phyloP scores from a whole-genome alignment of 106 monocot species.

The Dioscorea zingiberensis region DNA sequence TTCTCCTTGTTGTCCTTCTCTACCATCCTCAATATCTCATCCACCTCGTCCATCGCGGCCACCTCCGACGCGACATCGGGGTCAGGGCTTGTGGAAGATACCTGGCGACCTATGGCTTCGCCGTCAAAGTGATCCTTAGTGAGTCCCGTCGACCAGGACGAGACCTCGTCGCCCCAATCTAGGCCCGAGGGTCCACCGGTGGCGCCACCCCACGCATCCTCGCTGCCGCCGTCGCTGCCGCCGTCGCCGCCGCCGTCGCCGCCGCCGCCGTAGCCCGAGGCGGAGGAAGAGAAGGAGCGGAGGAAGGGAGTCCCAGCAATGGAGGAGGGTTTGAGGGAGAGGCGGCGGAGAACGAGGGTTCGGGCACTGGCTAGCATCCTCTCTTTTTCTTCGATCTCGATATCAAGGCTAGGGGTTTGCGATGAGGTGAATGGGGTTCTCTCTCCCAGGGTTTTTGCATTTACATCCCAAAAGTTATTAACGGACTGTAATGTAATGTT shows the following conservation, averaged over 20 bases:
- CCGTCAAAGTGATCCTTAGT: constrained; percentile 85
- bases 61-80: constrained; percentile 9
- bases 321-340: neutral
- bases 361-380: neutral
- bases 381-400: neutral
- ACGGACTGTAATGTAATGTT: too few species aligned
- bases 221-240: neutral
- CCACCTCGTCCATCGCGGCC: constrained; percentile 43
- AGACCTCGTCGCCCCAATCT: constrained; percentile 55
- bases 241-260: constrained; percentile 14
- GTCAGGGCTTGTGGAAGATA: neutral
- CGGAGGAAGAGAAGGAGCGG: constrained; percentile 21
- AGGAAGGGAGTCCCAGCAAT: constrained; percentile 12
- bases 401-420: too few species aligned
- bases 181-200: constrained; percentile 12
- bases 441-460: too few species aligned
- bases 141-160: constrained; percentile 86
- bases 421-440: too few species aligned
- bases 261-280: constrained; percentile 9
- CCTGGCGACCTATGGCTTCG: constrained; percentile 35
- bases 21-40: constrained; percentile 30
- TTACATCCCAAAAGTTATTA: too few species aligned
- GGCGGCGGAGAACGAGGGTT: constrained; percentile 11
- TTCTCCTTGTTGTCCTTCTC: constrained; percentile 38
- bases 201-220: constrained; percentile 13